Evolutionary conservation across 352 stramenopile species (phyloP), one percentile per base, ranked within the genome.

Genomic region (Vaucheria bursata): DNA sequence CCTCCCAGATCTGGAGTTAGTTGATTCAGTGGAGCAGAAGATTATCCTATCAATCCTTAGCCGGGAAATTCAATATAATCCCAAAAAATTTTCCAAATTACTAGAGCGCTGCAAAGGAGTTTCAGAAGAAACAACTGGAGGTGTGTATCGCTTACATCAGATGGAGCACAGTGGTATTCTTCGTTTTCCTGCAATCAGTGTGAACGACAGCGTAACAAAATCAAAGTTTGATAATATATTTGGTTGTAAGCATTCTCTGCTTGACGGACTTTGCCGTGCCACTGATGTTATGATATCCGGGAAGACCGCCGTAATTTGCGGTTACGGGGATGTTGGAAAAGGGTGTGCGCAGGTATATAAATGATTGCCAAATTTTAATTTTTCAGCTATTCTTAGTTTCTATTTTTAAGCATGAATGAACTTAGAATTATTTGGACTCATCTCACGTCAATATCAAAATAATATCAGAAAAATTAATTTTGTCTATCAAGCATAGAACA

Each of bases 191-290:
- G 93, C 93, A 78, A 98, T 99, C 87, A 99, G 98, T 86, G 95
- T 99, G 68, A 98, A 99, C 88, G 95, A 99, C 88, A 97, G 91
- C 75, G 95, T 99, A 36, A 99, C 95, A 87, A 99, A 99, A 89
- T 98, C 93, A 79, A 99, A 99, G 87, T 99, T 98, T 83, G 95
- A 98, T 89, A 98, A 98, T 90, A 87, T 99, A 36, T 98, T 98
- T 86, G 95, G 95, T 86, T 98, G 94, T 91, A 96, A 97, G 85
- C 95, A 98, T 89, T 98, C 94, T 45, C 91, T 99, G 5, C 94
- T 94, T 3, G 94, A 98, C 89, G 95, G 94, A 83, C 96, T 98
- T 87, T 98, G 97, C 93, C 93, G 95, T 86, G 95, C 95, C 79
- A 98, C 94, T 34, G 95, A 99, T 87, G 95, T 98, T 71, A 99